These are phyloP conservation scores for Penicillium dipodomyicola DNA, from an alignment of 495 filamentous ascomycete genomes.

Conservation along the genomic window DNA sequence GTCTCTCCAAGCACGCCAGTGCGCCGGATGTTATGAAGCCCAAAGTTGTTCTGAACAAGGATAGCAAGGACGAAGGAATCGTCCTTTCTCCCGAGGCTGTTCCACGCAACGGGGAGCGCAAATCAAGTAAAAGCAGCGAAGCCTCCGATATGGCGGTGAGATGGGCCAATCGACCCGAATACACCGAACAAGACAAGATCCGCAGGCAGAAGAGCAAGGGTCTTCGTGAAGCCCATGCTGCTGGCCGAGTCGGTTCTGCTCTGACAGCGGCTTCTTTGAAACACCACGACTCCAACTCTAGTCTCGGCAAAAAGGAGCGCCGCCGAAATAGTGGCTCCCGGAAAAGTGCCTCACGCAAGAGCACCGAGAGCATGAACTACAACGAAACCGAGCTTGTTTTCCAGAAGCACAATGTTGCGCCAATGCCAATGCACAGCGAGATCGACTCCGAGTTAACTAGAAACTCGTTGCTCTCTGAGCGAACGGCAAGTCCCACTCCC, in stretches of 20 bases:
- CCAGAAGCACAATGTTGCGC: slow-evolving; percentile 63
- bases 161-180: slow-evolving; percentile 47
- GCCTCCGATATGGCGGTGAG: slow-evolving; percentile 46
- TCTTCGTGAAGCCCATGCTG: slow-evolving; percentile 55
- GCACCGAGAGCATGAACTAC: slow-evolving; percentile 54
- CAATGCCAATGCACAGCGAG: slow-evolving; percentile 83
- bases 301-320: slow-evolving; percentile 51
- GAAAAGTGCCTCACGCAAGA: slow-evolving; percentile 46
- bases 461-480: slow-evolving; percentile 81
- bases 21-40: slow-evolving; percentile 67
- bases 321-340: slow-evolving; percentile 28
- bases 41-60: slow-evolving; percentile 61
- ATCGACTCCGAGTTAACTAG: slow-evolving; percentile 84
- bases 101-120: slow-evolving; percentile 43
- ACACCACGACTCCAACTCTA: slow-evolving; percentile 63
- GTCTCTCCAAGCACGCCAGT: slow-evolving; percentile 66
- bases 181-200: slow-evolving; percentile 52
- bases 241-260: slow-evolving; percentile 52
- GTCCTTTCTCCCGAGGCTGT: slow-evolving; percentile 52
- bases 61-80: slow-evolving; percentile 57
- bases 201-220: slow-evolving; percentile 60
- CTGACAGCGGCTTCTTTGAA: slow-evolving; percentile 64
- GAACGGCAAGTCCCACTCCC: slow-evolving; percentile 59
- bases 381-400: slow-evolving; percentile 61
- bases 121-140: slow-evolving; percentile 44